phyloP scores from a whole-genome alignment of 108 stramenopile genomes.

The Conticribra weissflogii region DNA sequence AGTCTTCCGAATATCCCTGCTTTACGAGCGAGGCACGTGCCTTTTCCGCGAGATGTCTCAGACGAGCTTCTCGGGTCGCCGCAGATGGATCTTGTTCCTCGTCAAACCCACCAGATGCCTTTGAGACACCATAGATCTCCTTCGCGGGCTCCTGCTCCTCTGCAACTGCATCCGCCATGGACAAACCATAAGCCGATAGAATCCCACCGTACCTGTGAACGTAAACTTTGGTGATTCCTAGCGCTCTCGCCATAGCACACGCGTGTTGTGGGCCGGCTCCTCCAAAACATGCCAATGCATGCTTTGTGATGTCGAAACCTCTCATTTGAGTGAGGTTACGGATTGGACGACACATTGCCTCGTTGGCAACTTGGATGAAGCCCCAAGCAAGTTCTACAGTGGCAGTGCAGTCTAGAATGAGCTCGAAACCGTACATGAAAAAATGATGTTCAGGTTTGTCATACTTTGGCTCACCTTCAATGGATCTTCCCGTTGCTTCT shows the following conservation, averaged over 20 bases:
- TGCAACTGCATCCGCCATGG: conserved; percentile 92
- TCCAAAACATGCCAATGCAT: conserved; percentile 95
- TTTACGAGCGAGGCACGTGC: conserved; percentile 62
- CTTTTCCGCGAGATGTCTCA: conserved; percentile 61
- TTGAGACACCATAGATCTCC: conserved; percentile 51
- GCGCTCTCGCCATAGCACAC: conserved; percentile 91
- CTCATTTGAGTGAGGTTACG: conserved; percentile 98
- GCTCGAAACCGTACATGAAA: background rate
- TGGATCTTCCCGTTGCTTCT: conserved; percentile 63
- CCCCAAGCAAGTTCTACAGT: conserved; percentile 90
- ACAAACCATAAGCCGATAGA: conserved; percentile 95
- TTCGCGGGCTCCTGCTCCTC: conserved; percentile 96
- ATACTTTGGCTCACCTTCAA: conserved; percentile 32
- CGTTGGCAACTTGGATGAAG: conserved; percentile 98
- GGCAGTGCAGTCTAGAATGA: background rate
- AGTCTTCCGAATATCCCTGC: conserved; percentile 81
- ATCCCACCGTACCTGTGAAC: conserved; percentile 96
- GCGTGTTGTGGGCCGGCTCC: conserved; percentile 99
- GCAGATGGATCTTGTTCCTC: conserved; percentile 45
- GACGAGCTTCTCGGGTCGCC: conserved; percentile 58
- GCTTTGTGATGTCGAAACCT: conserved; percentile 84
- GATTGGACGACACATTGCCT: conserved; percentile 99
- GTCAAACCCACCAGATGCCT: conserved; percentile 38
- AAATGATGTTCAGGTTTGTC: background rate
- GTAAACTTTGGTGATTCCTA: conserved; percentile 93